Evolutionary conservation across 75 land plant genomes (phyloP), one percentile per base, ranked within the genome.

Genomic region (Adiantum capillusveneris): DNA sequence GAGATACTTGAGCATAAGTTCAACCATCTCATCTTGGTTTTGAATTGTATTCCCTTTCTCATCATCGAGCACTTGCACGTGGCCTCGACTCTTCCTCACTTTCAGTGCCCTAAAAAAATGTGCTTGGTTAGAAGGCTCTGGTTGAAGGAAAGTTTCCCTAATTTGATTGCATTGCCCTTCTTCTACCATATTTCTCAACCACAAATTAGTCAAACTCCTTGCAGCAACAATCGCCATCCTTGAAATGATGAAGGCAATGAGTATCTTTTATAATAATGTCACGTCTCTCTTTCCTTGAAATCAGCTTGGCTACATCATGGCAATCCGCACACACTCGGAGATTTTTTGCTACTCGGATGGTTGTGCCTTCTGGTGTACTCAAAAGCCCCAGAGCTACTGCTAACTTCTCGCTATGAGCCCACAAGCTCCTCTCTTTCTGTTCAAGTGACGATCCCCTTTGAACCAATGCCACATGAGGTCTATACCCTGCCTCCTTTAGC

Each of bases 311-410:
- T n/a, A 64, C 69, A 18, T 61, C 30, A 30, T 67, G 69, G 68
- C 69, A 67, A 13, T 67, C 66, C 18, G 13, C 22, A 30, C 69
- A 67, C 28, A 67, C 31, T 7, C 26, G 12, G 28, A 67, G 39
- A 29, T 67, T 67, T 27, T 67, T 67, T 30, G 54, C 25, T 26
- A 67, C 52, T 18, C 54, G 28, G 14, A 67, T n/a, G 0, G 66
- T 18, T 17, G 25, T 34, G 18, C 66, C 52, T 24, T 24, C 49
- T 0, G 68, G 53, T 16, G 68, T 67, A 53, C 27, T 29, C 14
- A 67, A 16, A 44, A 67, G 50, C 19, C 66, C 69, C 20, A 60
- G 63, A 21, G 69, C 69, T 25, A 67, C 45, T 6, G 69, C 69
- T 64, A 67, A 30, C 41, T 61, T 60, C 27, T 67, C 69, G 18